These are phyloP conservation scores for Solanum neorickii DNA, from an alignment of 257 asterid genomes.

Conservation along the genomic window DNA sequence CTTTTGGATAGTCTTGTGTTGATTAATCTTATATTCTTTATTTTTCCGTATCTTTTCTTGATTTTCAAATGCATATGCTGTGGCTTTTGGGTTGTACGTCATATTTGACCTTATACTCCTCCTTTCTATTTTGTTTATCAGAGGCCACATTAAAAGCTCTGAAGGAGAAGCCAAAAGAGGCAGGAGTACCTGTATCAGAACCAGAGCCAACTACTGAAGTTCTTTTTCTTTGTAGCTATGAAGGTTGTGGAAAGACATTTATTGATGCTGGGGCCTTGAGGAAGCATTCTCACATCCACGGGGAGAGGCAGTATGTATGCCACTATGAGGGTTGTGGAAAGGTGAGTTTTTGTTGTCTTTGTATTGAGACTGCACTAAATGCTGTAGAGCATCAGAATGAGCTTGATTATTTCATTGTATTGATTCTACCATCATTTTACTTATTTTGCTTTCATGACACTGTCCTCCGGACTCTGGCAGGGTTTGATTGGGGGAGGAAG, in stretches of 20 bases:
- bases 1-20: neutral
- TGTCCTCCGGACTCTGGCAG: neutral
- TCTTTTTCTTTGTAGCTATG: slow-evolving; percentile 92
- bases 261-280: slow-evolving; percentile 93
- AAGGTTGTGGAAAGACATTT: slow-evolving; percentile 97
- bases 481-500: neutral
- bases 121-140: slow-evolving; percentile 17
- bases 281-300: slow-evolving; percentile 97
- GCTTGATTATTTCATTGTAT: neutral
- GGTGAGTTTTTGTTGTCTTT: slow-evolving; percentile 15
- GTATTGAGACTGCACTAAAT: neutral
- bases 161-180: slow-evolving; percentile 56
- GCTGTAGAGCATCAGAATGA: neutral
- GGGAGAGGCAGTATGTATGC: slow-evolving; percentile 92
- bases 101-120: slow-evolving; percentile 1
- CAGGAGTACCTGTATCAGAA: slow-evolving; percentile 57
- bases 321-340: slow-evolving; percentile 82
- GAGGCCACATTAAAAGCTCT: slow-evolving; percentile 59
- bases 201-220: slow-evolving; percentile 97
- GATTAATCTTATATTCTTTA: neutral
- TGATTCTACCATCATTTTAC: neutral
- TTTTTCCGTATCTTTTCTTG: neutral
- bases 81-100: neutral
- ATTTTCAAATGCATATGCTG: neutral
- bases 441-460: neutral